These are phyloP conservation scores for Globisporangium echinulatum DNA, from an alignment of 352 stramenopile species.

Conservation along the genomic window DNA sequence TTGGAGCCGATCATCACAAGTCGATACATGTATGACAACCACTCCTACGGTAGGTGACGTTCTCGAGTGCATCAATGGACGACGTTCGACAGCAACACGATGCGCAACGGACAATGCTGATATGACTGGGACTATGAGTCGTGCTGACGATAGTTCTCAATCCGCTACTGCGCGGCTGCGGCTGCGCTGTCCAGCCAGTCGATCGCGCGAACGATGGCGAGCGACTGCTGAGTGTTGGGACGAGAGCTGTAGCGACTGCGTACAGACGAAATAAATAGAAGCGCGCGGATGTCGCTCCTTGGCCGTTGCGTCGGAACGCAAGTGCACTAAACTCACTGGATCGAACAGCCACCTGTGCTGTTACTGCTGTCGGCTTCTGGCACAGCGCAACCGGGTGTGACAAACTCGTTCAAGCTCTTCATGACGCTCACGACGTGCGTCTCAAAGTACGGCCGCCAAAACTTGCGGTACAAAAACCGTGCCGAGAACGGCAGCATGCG, in stretches of 20 bases:
- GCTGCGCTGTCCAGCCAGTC: too few relatives aligned
- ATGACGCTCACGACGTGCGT: slow-evolving; percentile 70
- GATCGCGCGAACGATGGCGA: not conserved
- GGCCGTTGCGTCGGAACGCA: too few relatives aligned
- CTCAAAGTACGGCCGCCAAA: slow-evolving; percentile 82
- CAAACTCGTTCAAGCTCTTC: slow-evolving; percentile 78
- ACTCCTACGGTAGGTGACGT: too few relatives aligned
- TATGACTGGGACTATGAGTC: too few relatives aligned
- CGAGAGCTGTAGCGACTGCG: too few relatives aligned
- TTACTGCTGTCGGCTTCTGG: not conserved
- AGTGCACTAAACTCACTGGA: slow-evolving; percentile 1
- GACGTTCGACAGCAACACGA: too few relatives aligned
- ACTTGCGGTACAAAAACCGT: slow-evolving; percentile 76
- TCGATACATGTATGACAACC: too few relatives aligned
- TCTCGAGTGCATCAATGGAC: too few relatives aligned
- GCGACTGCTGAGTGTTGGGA: not conserved
- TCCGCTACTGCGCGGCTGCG: too few relatives aligned
- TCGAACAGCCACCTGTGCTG: slow-evolving; percentile 1
- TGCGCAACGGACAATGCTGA: too few relatives aligned
- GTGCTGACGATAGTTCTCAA: too few relatives aligned
- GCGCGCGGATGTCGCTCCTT: not conserved
- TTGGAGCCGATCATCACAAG: too few relatives aligned
- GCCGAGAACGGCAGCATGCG: slow-evolving; percentile 69
- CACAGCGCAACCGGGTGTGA: slow-evolving; percentile 5
- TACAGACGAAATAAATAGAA: slow-evolving; percentile 1